Conservation (phyloP, 2,329 filamentous ascomycete genomes). For the Hypoxylon sp. region DNA sequence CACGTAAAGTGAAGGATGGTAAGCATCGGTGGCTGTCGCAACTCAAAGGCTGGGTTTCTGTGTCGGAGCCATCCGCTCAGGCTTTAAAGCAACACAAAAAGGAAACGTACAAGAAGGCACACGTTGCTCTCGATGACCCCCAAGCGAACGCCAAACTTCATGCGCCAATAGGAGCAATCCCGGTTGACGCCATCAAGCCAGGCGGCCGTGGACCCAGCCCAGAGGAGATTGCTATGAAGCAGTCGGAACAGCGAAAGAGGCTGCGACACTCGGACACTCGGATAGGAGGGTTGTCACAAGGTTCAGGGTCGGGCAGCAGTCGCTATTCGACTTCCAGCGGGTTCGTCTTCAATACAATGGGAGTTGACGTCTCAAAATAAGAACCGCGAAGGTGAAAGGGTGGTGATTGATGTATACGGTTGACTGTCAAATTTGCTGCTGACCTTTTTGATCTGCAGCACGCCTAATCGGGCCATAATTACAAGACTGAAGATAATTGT, state of each 20-base stretch:
- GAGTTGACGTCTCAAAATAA: conserved; percentile 11
- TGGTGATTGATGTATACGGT: not conserved
- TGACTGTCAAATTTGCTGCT: not conserved
- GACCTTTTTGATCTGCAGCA: no score
- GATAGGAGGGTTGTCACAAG: conserved; percentile 21
- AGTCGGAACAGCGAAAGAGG: conserved; percentile 46
- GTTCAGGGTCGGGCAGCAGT: conserved; percentile 39
- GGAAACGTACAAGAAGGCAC: conserved; percentile 54
- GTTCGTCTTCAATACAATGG: conserved; percentile 22
- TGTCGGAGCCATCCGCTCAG: conserved; percentile 59
- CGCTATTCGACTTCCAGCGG: conserved; percentile 42
- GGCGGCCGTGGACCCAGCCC: conserved; percentile 54
- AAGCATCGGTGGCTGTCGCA: conserved; percentile 52
- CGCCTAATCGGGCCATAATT: no score
- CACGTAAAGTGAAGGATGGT: conserved; percentile 43
- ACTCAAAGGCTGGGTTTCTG: conserved; percentile 58
- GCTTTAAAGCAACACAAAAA: conserved; percentile 58
- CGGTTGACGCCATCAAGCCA: conserved; percentile 56
- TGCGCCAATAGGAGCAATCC: conserved; percentile 55
- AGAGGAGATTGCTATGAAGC: conserved; percentile 54
- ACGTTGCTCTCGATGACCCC: conserved; percentile 55
- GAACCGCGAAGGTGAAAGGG: not conserved
- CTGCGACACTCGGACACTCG: conserved; percentile 41
- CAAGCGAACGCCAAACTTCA: conserved; percentile 57
- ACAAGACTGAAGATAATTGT: no score